Percentiles rank a stretch among this genome's conserved stretches.
Conservation (phyloP, 768 basidiomycete genomes). For the Phylloporus sp. region DNA sequence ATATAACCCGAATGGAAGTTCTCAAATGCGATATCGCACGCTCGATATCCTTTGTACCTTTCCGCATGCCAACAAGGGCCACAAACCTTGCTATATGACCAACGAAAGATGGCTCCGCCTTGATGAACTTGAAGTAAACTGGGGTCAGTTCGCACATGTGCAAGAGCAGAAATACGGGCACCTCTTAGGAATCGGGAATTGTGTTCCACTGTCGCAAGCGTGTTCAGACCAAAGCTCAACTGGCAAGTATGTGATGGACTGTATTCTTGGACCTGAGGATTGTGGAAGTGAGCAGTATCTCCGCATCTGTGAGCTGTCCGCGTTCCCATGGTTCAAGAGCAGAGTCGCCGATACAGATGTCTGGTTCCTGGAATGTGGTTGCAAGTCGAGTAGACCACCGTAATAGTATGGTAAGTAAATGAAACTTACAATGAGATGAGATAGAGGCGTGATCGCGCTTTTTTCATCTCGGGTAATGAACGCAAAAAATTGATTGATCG, state of each 20-base stretch:
- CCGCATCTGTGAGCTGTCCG: not conserved
- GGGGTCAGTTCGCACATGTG: too few relatives aligned
- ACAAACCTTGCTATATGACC: not conserved
- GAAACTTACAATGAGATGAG: not conserved
- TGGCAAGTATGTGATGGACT: not conserved
- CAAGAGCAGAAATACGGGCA: too few relatives aligned
- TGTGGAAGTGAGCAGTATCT: not conserved
- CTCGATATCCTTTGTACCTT: not conserved
- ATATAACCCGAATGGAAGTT: not conserved
- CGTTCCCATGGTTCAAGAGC: not conserved
- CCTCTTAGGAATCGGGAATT: too few relatives aligned
- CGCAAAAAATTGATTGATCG: too few relatives aligned
- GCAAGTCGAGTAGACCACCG: not conserved
- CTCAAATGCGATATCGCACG: conserved; percentile 1
- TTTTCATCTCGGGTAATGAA: not conserved
- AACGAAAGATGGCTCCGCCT: too few relatives aligned
- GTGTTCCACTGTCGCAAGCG: not conserved
- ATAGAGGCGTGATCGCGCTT: not conserved
- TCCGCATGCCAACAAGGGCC: not conserved
- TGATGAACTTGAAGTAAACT: too few relatives aligned
- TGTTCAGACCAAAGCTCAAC: not conserved
- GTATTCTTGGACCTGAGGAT: not conserved
- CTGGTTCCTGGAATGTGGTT: not conserved
- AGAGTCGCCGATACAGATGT: not conserved
- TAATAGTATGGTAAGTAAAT: too few relatives aligned